Percentiles rank a stretch among this genome's conserved stretches.
These are phyloP conservation scores for Lactarius pseudohatsudake DNA, from an alignment of 768 basidiomycete genomes.

Conservation along the genomic window DNA sequence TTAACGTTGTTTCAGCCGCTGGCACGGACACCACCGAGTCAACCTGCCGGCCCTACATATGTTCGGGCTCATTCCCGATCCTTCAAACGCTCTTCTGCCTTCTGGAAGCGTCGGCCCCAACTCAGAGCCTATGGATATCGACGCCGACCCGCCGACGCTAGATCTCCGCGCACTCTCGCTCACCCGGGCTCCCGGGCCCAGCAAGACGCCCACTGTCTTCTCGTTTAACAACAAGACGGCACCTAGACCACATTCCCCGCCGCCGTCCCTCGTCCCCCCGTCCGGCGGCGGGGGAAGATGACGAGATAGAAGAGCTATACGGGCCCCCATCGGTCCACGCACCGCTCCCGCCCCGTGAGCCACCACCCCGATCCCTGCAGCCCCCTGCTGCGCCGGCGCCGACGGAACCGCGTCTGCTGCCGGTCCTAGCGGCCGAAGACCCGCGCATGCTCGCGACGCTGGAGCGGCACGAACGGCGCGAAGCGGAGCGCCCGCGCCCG, in stretches of 20 bases:
- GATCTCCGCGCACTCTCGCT: slow-evolving; percentile 25
- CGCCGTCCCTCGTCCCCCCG: neutral
- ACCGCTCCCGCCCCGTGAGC: neutral
- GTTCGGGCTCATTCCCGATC: neutral
- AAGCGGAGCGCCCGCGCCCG: slow-evolving; percentile 15
- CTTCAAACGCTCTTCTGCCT: neutral
- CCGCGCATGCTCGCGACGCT: slow-evolving; percentile 13
- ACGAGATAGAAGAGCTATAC: slow-evolving; percentile 20
- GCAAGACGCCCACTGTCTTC: neutral
- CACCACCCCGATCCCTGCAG: neutral
- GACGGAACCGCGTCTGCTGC: slow-evolving; percentile 5
- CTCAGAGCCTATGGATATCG: slow-evolving; percentile 15
- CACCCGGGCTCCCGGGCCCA: neutral
- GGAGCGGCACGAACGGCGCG: slow-evolving; percentile 20
- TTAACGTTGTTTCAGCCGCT: slow-evolving; percentile 9
- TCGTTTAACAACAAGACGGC: neutral
- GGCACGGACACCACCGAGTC: neutral
- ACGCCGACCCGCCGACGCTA: slow-evolving; percentile 11
- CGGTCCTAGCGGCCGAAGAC: slow-evolving; percentile 19
- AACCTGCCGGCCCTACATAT: neutral
- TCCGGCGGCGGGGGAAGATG: slow-evolving; percentile 9
- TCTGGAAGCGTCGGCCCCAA: neutral
- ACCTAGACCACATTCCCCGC: neutral
- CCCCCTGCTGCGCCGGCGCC: neutral
- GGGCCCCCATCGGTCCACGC: slow-evolving; percentile 4